phyloP scores from a whole-genome alignment of 495 filamentous ascomycete species.

The Polyplosphaeria fusca region DNA sequence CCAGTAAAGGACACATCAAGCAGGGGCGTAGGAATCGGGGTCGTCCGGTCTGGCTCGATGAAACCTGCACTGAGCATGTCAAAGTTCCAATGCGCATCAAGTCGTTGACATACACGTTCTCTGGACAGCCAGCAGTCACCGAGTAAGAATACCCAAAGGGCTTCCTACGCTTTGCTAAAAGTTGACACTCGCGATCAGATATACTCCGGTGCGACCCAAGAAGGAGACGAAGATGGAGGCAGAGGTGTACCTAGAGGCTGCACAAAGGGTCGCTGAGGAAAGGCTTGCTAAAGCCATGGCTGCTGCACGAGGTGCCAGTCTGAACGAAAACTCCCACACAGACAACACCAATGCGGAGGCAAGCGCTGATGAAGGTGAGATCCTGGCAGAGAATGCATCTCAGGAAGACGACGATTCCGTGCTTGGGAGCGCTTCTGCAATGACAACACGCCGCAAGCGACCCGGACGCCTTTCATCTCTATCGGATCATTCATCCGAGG shows the following conservation, averaged over 20 bases:
- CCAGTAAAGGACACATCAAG: slow-evolving; percentile 27
- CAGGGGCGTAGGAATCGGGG: slow-evolving; percentile 33
- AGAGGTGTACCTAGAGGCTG: not conserved
- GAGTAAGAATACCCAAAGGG: too few species aligned
- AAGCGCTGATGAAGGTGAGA: not conserved
- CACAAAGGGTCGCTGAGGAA: too few species aligned
- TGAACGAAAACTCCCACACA: too few species aligned
- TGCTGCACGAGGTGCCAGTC: not conserved
- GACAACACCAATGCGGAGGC: too few species aligned
- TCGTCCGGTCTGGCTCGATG: slow-evolving; percentile 20
- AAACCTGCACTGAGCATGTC: not conserved
- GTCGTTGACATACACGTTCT: slow-evolving; percentile 3
- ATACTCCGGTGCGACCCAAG: not conserved
- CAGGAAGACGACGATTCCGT: not conserved
- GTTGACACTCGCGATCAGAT: too few species aligned
- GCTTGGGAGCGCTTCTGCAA: not conserved
- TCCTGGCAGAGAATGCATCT: not conserved
- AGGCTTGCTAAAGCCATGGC: not conserved
- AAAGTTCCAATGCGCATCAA: slow-evolving; percentile 3
- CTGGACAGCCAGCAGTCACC: slow-evolving; percentile 1
- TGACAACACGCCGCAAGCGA: not conserved
- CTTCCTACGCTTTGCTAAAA: too few species aligned
- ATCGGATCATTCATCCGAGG: too few species aligned
- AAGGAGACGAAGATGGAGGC: not conserved
- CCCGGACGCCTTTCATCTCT: too few species aligned